Evolutionary conservation across 495 filamentous ascomycete species (phyloP).

Genomic region (Parathielavia hyrcaniae): DNA sequence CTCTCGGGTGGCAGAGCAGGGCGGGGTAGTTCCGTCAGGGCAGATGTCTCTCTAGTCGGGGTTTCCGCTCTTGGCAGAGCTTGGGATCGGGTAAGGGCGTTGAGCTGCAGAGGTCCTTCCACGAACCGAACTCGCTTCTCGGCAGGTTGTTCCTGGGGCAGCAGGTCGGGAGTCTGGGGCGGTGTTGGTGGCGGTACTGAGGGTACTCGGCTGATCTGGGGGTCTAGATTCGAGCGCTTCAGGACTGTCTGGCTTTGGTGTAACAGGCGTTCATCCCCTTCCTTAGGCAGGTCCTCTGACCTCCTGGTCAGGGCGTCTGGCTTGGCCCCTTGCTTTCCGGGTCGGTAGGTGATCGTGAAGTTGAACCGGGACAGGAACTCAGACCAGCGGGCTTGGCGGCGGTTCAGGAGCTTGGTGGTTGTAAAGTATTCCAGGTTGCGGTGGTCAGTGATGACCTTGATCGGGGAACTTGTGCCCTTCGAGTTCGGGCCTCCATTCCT

Average conservation of each 20-base stretch:
- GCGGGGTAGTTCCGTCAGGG: too few species aligned
- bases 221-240: neutral
- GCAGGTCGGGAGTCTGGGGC: too few species aligned
- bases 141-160: too few species aligned
- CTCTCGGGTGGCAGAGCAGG: too few species aligned
- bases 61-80: too few species aligned
- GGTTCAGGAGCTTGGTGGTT: neutral
- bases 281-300: neutral
- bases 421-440: slow-evolving; percentile 10
- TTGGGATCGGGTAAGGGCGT: too few species aligned
- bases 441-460: slow-evolving; percentile 8
- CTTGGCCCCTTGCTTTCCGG: neutral
- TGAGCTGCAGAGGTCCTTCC: too few species aligned
- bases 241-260: neutral
- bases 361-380: slow-evolving; percentile 1
- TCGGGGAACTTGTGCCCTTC: neutral
- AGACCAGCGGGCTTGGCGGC: slow-evolving; percentile 8
- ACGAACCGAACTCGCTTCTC: too few species aligned
- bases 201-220: too few species aligned
- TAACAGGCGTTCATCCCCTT: neutral
- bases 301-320: neutral
- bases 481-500: slow-evolving; percentile 9
- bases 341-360: neutral
- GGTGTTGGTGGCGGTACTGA: too few species aligned
- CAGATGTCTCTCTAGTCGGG: too few species aligned